Evolutionary conservation across 768 basidiomycete genomes (phyloP).

Genomic region (Pholiota conissans): DNA sequence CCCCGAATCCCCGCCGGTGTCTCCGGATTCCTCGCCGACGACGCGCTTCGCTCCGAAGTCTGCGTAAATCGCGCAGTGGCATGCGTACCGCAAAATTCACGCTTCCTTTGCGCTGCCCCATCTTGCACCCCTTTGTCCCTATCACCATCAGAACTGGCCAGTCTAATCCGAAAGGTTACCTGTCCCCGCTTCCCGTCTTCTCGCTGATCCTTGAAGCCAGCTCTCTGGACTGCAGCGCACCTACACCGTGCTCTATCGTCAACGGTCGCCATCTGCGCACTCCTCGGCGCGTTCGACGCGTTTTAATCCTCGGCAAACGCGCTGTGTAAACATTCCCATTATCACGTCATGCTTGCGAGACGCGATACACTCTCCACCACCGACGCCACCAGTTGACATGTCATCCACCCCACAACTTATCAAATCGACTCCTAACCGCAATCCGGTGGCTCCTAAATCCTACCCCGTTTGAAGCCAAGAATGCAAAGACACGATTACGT

Average conservation of each 20-base stretch:
- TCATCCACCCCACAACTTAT: no score
- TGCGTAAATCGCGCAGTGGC: not conserved
- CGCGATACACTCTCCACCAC: no score
- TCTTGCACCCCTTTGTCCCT: not conserved
- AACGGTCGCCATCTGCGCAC: not conserved
- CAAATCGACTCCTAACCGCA: no score
- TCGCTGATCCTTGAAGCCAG: conserved; percentile 2
- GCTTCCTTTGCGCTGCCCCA: not conserved
- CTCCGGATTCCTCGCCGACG: not conserved
- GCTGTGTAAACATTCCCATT: not conserved
- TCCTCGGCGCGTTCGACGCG: not conserved
- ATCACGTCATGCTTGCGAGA: not conserved
- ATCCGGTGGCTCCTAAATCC: not conserved
- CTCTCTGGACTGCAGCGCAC: not conserved
- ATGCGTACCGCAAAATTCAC: conserved; percentile 1
- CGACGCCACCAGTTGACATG: no score
- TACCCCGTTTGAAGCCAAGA: not conserved
- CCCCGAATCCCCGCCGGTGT: not conserved
- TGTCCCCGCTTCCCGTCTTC: not conserved
- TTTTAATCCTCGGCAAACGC: not conserved
- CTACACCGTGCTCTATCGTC: not conserved
- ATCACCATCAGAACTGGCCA: not conserved
- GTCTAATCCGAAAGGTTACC: not conserved
- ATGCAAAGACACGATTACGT: not conserved
- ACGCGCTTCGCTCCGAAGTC: not conserved